Base-by-base conservation (phyloP, 129 eudicot species). In the Escallonia rubra region DNA sequence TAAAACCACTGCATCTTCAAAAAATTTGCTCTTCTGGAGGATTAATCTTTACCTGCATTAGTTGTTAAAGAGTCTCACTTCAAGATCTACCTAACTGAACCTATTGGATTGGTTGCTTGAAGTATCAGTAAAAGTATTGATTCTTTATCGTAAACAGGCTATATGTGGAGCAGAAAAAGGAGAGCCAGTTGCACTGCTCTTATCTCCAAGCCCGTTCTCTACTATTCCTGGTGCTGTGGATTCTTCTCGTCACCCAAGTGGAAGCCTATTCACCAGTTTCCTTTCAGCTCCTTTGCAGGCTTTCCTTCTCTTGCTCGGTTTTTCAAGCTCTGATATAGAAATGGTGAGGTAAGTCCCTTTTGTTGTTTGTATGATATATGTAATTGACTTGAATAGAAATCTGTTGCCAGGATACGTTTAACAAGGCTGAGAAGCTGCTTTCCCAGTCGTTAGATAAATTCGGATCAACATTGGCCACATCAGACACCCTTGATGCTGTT, bases 201-300 rank as follows among this genome's bases (percentile, higher is more conserved):
- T 93, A 64, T 93, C 99, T 72, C 95, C 96, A 47, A 56, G 71
- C 16, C 80, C 79, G 68, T 82, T 84, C 45, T 71, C 80, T 65
- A 78, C 94, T 65, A 64, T 68, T 12, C 73, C 86, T 62, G 76
- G 68, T 59, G 76, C 76, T 59, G 16, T 59, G 67, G 96, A 91
- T 72, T 74, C 85, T 66, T 71, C 79, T 83, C 81, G 83, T 46
- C 94, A 83, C 57, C 73, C 79, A 46, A 76, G 77, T 70, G 96
- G 95, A 74, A 93, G 96, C 81, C 78, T 75, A 45, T 89, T 93
- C 79, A 93, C 96, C 48, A 78, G 79, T 73, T 93, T 93, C 76
- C 89, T 93, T 62, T 80, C 95, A 34, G 81, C 93, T 79, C 96
- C 99, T 67, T 62, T 93, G 72, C 99, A 86, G 79, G 89, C 99